Evolutionary conservation across 2,329 filamentous ascomycete genomes (phyloP), one percentile per base, ranked within the genome.

Genomic region (Cladosporium sp.): DNA sequence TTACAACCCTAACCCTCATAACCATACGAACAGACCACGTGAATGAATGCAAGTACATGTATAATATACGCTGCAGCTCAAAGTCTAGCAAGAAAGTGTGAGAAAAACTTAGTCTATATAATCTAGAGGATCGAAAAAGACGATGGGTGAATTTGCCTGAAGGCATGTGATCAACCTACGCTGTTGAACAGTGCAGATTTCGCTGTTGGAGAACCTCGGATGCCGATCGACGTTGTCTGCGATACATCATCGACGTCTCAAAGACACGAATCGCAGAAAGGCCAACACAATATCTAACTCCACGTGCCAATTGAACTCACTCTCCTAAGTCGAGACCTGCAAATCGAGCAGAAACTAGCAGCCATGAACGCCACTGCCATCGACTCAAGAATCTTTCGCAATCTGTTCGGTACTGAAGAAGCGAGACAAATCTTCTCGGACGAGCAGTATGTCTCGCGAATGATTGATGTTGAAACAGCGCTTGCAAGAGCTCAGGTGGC

Each of bases 331-430:
- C n/a, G 3, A 4, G 8, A 1, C 3, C 40, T 46, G 3, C 8
- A n/a, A 23, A 46, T 21, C n/a, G 40, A 46, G 21, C 7, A 12
- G 12, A 46, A 8, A 46, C n/a, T 8, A 46, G 2, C n/a, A 46
- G n/a, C 50, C 5, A 73, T 73, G 71, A 68, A 67, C 6, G 68
- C 69, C 63, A 70, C 67, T 49, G 71, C 68, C 3, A 69, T 73
- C 50, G 71, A 73, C 64, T 72, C 68, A 12, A 65, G 69, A 21
- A 67, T 73, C 33, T 73, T 72, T 67, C 28, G 37, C 37, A 64
- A 64, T 26, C 29, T 64, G 1, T 64, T 64, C 37, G 62, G 62
- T 4, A 64, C 62, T 1, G 35, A 64, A 28, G 37, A 64, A 21
- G 37, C 46, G 5, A 37, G 62, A 7, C 8, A 46, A 2, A 58